A percentile compares a stretch with the other conserved stretches of the same genome.
Evolutionary conservation across 2,329 filamentous ascomycete species (phyloP).

Genomic region (Aspergillus clavatus): DNA sequence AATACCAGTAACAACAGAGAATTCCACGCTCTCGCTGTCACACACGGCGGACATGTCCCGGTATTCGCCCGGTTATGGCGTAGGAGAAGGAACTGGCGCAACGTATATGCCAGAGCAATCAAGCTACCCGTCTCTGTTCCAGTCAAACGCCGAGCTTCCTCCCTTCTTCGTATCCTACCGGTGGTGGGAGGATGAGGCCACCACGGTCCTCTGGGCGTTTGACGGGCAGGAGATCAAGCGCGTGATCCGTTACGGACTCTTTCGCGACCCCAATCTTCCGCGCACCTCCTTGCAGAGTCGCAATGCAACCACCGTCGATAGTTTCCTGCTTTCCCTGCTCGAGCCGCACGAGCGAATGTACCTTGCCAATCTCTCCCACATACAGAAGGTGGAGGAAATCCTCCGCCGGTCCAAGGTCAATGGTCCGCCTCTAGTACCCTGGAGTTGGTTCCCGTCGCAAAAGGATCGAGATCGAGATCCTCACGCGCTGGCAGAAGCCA

Average conservation of each 20-base stretch:
- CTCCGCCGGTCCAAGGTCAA: constrained; percentile 28
- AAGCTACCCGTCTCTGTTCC: constrained; percentile 29
- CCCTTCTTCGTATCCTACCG: constrained; percentile 30
- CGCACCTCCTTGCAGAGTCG: constrained; percentile 32
- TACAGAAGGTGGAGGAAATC: constrained; percentile 39
- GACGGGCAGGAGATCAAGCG: constrained; percentile 34
- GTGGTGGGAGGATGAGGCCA: constrained; percentile 42
- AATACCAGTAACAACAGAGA: background rate
- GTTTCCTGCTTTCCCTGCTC: constrained; percentile 28
- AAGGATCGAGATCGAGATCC: constrained; percentile 19
- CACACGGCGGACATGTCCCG: constrained; percentile 10
- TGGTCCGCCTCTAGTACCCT: constrained; percentile 21
- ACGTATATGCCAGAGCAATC: constrained; percentile 16
- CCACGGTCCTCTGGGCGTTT: constrained; percentile 36
- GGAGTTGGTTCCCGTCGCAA: constrained; percentile 35
- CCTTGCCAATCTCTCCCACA: constrained; percentile 28
- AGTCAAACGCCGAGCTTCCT: constrained; percentile 27
- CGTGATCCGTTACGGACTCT: constrained; percentile 37
- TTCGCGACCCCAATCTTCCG: constrained; percentile 31
- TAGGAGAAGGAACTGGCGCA: constrained; percentile 3
- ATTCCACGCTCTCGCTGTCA: background rate
- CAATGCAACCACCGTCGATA: constrained; percentile 29
- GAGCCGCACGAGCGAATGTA: constrained; percentile 24
- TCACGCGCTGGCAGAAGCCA: constrained; percentile 27
- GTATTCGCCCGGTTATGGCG: constrained; percentile 6